Conservation (phyloP, 2,329 filamentous ascomycete genomes). For the Trichoderma endophyticum region DNA sequence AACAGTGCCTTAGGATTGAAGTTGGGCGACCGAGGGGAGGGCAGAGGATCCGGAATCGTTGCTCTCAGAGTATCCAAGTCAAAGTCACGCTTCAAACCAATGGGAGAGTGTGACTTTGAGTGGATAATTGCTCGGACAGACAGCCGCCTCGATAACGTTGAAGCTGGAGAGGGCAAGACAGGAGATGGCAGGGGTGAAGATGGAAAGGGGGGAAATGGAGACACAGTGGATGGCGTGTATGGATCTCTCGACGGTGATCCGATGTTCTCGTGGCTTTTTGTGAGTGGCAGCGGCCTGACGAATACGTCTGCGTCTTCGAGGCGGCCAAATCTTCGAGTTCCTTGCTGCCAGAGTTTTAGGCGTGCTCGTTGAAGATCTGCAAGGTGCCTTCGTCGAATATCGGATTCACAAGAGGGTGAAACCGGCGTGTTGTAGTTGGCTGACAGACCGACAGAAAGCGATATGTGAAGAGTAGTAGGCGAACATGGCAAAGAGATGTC, state of each 20-base stretch:
- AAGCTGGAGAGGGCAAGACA: not conserved
- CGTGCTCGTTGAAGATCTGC: conserved; percentile 27
- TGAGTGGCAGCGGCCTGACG: conserved; percentile 28
- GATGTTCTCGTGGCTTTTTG: conserved; percentile 18
- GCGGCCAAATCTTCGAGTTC: conserved; percentile 21
- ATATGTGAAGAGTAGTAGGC: not conserved
- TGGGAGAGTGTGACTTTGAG: conserved; percentile 40
- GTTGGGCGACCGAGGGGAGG: conserved; percentile 21
- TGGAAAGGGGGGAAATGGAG: not conserved
- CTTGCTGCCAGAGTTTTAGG: conserved; percentile 24
- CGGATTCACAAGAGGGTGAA: not conserved
- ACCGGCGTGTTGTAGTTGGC: not conserved
- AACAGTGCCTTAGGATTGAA: conserved; percentile 22
- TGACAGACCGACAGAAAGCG: not conserved
- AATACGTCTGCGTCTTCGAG: conserved; percentile 24
- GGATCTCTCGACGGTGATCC: not conserved
- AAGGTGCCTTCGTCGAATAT: conserved; percentile 24
- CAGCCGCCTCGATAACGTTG: conserved; percentile 18
- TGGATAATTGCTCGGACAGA: conserved; percentile 31
- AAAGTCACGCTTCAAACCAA: conserved; percentile 50
- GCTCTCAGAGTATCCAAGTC: conserved; percentile 47
- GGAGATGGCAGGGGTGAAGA: not conserved
- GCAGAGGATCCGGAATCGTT: conserved; percentile 40
- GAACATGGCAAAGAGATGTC: not conserved
- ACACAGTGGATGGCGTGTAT: not conserved